These are phyloP conservation scores for Annulohypoxylon stygium DNA, from an alignment of 495 filamentous ascomycete species.

Conservation along the genomic window DNA sequence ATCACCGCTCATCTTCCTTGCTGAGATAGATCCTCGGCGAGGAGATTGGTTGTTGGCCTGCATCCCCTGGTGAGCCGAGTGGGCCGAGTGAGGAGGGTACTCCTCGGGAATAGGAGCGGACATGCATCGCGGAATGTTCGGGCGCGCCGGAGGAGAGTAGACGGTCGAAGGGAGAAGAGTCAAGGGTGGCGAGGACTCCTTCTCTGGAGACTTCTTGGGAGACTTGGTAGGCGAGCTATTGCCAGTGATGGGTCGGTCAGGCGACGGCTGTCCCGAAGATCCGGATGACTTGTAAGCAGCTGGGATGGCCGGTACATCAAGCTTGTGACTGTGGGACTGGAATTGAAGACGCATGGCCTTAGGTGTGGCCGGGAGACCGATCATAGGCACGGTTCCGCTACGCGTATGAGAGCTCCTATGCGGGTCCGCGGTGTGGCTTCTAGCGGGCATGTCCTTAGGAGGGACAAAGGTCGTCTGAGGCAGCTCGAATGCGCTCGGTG, in stretches of 20 bases:
- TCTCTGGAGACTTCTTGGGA: constrained; percentile 48
- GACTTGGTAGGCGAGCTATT: constrained; percentile 48
- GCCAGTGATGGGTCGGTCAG: constrained; percentile 40
- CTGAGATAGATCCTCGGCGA: constrained; percentile 45
- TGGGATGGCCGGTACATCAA: constrained; percentile 76
- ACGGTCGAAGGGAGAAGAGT: constrained; percentile 71
- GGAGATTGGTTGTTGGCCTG: constrained; percentile 60
- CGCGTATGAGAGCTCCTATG: constrained; percentile 57
- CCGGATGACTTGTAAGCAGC: constrained; percentile 58
- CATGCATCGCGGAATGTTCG: constrained; percentile 74
- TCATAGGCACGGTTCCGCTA: constrained; percentile 62
- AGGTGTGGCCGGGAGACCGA: constrained; percentile 86
- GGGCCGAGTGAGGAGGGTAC: constrained; percentile 59
- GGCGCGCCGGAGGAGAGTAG: constrained; percentile 70
- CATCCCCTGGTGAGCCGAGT: constrained; percentile 65
- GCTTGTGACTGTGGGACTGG: constrained; percentile 63
- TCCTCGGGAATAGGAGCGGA: constrained; percentile 78
- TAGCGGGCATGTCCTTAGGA: constrained; percentile 56
- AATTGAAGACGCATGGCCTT: constrained; percentile 86
- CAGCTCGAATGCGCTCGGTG: constrained; percentile 59
- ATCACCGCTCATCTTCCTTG: constrained; percentile 57
- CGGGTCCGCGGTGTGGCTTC: constrained; percentile 62
- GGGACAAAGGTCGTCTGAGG: constrained; percentile 57
- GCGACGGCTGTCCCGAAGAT: constrained; percentile 48
- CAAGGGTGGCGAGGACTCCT: constrained; percentile 45